Evolutionary conservation across 495 filamentous ascomycete genomes (phyloP).

Genomic region (Penicillium parvum): DNA sequence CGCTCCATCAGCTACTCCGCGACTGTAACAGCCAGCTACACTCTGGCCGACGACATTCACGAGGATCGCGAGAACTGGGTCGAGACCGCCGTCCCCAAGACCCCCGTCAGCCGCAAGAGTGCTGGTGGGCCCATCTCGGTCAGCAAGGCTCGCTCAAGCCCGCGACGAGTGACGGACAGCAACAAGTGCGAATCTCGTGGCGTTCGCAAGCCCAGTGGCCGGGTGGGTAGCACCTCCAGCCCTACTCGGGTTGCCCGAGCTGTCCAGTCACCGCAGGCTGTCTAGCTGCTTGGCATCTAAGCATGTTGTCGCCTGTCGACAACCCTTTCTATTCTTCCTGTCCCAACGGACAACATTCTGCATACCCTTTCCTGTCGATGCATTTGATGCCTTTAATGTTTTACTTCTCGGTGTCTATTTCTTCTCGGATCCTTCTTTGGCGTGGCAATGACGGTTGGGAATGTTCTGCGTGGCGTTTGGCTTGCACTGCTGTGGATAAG

Average conservation of each 20-base stretch:
- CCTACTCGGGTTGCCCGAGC: slow-evolving; percentile 16
- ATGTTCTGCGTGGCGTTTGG: slow-evolving; percentile 25
- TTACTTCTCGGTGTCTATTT: slow-evolving; percentile 4
- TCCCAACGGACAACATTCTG: slow-evolving; percentile 15
- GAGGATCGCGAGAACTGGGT: slow-evolving; percentile 46
- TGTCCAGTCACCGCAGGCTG: slow-evolving; percentile 10
- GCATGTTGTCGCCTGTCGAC: slow-evolving; percentile 2
- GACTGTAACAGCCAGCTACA: slow-evolving; percentile 43
- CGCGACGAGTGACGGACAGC: slow-evolving; percentile 54
- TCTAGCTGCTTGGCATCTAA: background rate
- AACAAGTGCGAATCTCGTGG: slow-evolving; percentile 52
- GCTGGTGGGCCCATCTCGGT: slow-evolving; percentile 63
- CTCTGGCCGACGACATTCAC: slow-evolving; percentile 38
- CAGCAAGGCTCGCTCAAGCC: slow-evolving; percentile 69
- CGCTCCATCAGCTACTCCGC: slow-evolving; percentile 50
- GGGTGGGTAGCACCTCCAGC: slow-evolving; percentile 67
- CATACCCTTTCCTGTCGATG: slow-evolving; percentile 25
- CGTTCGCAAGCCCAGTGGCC: slow-evolving; percentile 87
- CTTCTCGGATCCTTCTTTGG: slow-evolving; percentile 10
- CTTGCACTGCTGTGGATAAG: slow-evolving; percentile 11
- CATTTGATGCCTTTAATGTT: slow-evolving; percentile 27
- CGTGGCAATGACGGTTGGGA: slow-evolving; percentile 14
- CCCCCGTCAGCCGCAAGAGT: slow-evolving; percentile 55
- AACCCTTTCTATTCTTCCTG: slow-evolving; percentile 20
- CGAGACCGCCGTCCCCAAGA: slow-evolving; percentile 54